Conservation (phyloP, 164 flowering plant genomes). For the Aristolochia contorta region DNA sequence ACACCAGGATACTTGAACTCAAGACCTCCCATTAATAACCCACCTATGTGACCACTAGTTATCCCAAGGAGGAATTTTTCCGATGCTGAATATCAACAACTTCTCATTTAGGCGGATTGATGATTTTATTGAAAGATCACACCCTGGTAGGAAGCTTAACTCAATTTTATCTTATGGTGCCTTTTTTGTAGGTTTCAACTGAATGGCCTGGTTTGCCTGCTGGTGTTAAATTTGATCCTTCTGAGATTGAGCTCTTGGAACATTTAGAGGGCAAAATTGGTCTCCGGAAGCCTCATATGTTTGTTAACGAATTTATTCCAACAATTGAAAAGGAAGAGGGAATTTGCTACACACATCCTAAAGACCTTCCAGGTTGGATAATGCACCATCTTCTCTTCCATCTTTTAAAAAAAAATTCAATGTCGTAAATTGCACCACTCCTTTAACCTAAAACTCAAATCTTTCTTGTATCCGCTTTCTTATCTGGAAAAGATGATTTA, state of each 20-base stretch:
- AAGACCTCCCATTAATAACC: too few relatives aligned
- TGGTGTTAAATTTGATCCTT: constrained; percentile 94
- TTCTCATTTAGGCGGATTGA: background rate
- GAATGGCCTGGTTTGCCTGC: constrained; percentile 93
- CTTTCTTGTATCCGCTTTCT: too few relatives aligned
- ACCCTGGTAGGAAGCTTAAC: too few relatives aligned
- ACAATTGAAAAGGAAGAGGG: constrained; percentile 63
- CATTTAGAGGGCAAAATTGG: constrained; percentile 81
- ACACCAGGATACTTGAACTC: too few relatives aligned
- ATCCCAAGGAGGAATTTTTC: too few relatives aligned
- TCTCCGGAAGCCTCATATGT: constrained; percentile 41
- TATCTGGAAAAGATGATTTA: too few relatives aligned
- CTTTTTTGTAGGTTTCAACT: constrained; percentile 37
- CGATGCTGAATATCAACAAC: background rate
- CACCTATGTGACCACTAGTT: too few relatives aligned
- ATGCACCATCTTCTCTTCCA: background rate
- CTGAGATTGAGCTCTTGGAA: constrained; percentile 65
- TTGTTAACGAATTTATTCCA: constrained; percentile 85
- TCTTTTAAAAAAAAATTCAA: background rate
- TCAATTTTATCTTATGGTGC: background rate
- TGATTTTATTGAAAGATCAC: background rate
- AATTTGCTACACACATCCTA: constrained; percentile 84
- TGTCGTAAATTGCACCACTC: too few relatives aligned
- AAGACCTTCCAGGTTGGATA: constrained; percentile 80
- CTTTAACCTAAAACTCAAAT: too few relatives aligned